These are phyloP conservation scores for Cyberlindnera veronae DNA, from an alignment of 805 yeast species.

Conservation along the genomic window DNA sequence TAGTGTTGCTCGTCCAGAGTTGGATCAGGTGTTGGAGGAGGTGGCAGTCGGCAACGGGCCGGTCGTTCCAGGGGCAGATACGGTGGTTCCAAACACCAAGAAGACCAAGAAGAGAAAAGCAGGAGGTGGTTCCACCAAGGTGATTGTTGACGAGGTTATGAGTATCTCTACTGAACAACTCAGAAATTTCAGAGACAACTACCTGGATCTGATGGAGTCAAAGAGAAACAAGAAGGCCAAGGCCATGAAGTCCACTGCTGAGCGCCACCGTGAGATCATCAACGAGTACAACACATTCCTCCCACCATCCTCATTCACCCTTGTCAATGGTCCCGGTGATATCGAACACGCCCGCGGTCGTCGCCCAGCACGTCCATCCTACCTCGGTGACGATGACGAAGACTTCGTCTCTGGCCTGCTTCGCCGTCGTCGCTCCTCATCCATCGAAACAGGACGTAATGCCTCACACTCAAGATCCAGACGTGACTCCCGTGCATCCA, in stretches of 20 bases:
- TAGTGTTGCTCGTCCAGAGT: slow-evolving; percentile 4
- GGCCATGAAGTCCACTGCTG: background rate
- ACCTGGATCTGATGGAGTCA: slow-evolving; percentile 16
- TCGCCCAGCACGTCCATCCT: no score
- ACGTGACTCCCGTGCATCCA: slow-evolving; percentile 24
- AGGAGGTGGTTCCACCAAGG: background rate
- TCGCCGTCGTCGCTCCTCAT: slow-evolving; percentile 22
- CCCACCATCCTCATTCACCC: no score
- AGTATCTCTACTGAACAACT: slow-evolving; percentile 23
- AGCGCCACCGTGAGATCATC: background rate
- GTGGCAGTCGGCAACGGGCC: slow-evolving; percentile 1
- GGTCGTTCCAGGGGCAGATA: background rate
- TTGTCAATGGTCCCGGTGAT: no score
- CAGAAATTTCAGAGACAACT: slow-evolving; percentile 24
- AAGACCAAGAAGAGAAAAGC: slow-evolving; percentile 9
- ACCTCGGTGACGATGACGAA: slow-evolving; percentile 10
- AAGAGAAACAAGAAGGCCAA: slow-evolving; percentile 1
- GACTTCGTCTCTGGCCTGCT: slow-evolving; percentile 27
- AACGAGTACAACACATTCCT: background rate
- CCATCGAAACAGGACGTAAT: slow-evolving; percentile 26
- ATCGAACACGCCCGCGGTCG: slow-evolving; percentile 3
- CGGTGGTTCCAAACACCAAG: background rate
- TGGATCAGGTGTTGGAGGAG: slow-evolving; percentile 17
- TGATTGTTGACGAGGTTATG: slow-evolving; percentile 18
- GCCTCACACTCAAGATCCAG: slow-evolving; percentile 23